Conservation (phyloP, 257 asterid species). For the Schizonepeta tenuifolia region DNA sequence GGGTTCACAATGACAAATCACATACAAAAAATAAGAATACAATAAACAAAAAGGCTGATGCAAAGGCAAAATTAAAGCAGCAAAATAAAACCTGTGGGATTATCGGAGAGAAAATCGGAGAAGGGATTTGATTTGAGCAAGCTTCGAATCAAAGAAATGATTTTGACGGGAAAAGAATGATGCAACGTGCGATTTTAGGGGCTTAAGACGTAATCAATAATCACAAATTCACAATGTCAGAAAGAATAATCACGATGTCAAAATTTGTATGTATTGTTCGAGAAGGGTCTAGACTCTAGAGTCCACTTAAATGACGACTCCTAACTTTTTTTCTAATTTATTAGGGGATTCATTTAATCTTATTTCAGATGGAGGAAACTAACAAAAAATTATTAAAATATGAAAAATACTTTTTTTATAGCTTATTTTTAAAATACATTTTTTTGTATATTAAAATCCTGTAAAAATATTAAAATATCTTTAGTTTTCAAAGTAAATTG, state of each 20-base stretch:
- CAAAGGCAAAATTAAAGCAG: conserved; percentile 19
- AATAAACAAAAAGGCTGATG: not conserved
- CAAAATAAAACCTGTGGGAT: conserved; percentile 33
- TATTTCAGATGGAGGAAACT: no score
- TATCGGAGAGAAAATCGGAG: conserved; percentile 18
- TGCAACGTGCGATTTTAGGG: not conserved
- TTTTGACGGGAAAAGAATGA: conserved; percentile 15
- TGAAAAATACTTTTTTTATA: no score
- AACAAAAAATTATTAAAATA: no score
- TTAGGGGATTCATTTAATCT: no score
- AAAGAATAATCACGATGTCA: not conserved
- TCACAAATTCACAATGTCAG: no score
- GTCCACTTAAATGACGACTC: not conserved
- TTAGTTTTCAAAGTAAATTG: no score
- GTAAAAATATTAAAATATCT: no score
- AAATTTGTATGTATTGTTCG: conserved; percentile 24
- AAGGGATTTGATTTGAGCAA: conserved; percentile 24
- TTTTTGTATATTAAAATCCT: no score
- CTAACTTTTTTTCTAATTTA: not conserved
- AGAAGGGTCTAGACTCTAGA: conserved; percentile 42
- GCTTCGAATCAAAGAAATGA: conserved; percentile 27
- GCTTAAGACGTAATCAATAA: not conserved
- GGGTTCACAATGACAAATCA: conserved; percentile 33
- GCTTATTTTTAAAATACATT: no score
- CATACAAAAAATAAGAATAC: not conserved